phyloP scores from a whole-genome alignment of 257 asterid species.

The Nicotiana benthamiana region DNA sequence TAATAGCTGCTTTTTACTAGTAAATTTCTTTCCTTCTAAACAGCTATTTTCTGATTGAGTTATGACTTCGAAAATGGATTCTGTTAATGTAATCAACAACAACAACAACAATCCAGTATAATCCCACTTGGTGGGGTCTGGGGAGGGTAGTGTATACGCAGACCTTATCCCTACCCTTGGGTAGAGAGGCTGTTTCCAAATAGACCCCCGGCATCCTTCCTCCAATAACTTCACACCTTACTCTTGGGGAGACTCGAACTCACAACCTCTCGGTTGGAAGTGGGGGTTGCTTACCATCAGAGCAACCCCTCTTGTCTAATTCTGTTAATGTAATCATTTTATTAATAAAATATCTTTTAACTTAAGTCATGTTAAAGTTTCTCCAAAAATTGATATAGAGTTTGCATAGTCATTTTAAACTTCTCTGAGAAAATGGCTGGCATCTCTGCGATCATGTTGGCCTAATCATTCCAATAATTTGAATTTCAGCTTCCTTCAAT shows the following conservation, averaged over 20 bases:
- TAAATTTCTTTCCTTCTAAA: not conserved
- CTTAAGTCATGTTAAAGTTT: not conserved
- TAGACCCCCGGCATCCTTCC: too few relatives aligned
- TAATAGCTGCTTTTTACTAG: not conserved
- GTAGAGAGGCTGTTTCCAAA: too few relatives aligned
- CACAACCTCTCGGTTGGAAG: too few relatives aligned
- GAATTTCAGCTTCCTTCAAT: constrained; percentile 89
- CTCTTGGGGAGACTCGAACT: too few relatives aligned
- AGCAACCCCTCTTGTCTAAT: too few relatives aligned
- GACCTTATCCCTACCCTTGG: too few relatives aligned
- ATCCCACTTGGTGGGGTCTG: too few relatives aligned
- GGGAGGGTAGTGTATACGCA: too few relatives aligned
- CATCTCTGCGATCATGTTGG: not conserved
- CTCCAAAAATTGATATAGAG: not conserved
- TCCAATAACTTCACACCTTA: too few relatives aligned
- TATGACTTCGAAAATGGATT: not conserved
- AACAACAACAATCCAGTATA: too few relatives aligned
- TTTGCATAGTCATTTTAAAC: not conserved
- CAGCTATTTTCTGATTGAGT: not conserved
- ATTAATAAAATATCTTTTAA: not conserved
- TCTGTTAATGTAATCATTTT: not conserved
- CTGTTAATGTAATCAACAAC: not conserved
- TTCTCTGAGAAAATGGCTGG: not conserved
- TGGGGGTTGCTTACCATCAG: too few relatives aligned
- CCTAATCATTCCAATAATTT: constrained; percentile 3